Conservation (phyloP, 345 rosid species). For the Kernera saxatilis region DNA sequence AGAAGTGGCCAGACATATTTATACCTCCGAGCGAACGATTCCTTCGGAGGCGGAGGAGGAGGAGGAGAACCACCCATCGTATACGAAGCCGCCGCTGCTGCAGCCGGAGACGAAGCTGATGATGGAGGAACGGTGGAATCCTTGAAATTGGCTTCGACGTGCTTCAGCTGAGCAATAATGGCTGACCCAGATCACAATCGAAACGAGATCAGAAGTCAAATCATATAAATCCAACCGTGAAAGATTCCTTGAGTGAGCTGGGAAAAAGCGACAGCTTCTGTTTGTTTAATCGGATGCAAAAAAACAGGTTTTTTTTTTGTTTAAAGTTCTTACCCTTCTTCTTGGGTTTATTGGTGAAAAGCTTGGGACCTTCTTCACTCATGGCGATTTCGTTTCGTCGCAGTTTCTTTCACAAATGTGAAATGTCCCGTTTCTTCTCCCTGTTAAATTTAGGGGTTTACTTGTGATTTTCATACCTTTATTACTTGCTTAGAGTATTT, state of each 20-base stretch:
- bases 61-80: conserved; percentile 53
- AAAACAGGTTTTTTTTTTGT: not conserved
- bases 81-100: conserved; percentile 54
- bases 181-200: conserved; percentile 21
- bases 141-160: conserved; percentile 40
- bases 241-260: conserved; percentile 25
- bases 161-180: conserved; percentile 51
- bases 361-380: conserved; percentile 67
- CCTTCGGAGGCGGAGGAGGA: conserved; percentile 62
- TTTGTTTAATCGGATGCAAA: not conserved
- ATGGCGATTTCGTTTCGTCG: conserved; percentile 20
- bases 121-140: conserved; percentile 30
- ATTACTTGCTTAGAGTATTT: too few relatives aligned
- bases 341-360: conserved; percentile 65
- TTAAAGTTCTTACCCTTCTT: conserved; percentile 37
- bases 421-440: not conserved
- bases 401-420: not conserved
- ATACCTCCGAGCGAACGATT: conserved; percentile 75
- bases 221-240: not conserved
- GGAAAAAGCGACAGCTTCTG: conserved; percentile 3
- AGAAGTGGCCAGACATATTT: conserved; percentile 83
- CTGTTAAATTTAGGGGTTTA: not conserved
- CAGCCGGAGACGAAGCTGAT: conserved; percentile 35
- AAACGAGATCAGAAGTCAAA: conserved; percentile 13
- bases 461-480: not conserved